Base-by-base conservation (phyloP, 345 rosid species). In the Geranium rotundifolium region DNA sequence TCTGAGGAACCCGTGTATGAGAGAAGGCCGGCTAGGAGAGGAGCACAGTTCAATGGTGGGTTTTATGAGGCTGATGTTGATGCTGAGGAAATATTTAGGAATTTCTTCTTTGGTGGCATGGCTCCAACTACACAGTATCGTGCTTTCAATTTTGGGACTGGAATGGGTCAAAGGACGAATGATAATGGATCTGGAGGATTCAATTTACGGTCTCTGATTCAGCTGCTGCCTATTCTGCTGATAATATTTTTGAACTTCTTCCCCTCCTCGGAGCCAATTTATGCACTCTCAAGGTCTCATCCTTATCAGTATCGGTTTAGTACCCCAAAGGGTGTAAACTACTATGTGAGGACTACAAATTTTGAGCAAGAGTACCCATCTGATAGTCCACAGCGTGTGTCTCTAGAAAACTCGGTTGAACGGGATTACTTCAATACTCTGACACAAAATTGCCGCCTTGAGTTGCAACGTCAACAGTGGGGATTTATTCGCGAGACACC, bases 1-100 rank as follows among this genome's bases (percentile, higher is more conserved):
- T 81, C 85, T 1, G 97, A 90, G 9, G 99, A 93, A 61, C 83
- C 90, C 0, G 78, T 88, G 18, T 71, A 78, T 19, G 78, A 83
- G 57, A 73, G 77, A 29, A 76, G 82, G 7, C 68, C 92, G 8
- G 58, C 82, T 0, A 75, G 81, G 39, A 79, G 66, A 62, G 68
- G 70, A 12, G 71, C 54, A 50, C 80, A 77, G 8, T 82, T 84
- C 12, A 81, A 81, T 65, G 83, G 77, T 62, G 84, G 88, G 17
- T 89, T 77, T 59, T 83, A 86, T 37, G 95, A 86, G 18, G 74
- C 80, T 56, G 99, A 90, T 39, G 75, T 90, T 37, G 97, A 93
- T 66, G 84, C 99, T 0, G 95, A 93, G 13, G 99, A 93, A 78
- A 86, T 93, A 59, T 93, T 93, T 63, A 79, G 99, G 81, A 83